phyloP scores from a whole-genome alignment of 2,329 filamentous ascomycete species.

The Lizonia empirigonia region DNA sequence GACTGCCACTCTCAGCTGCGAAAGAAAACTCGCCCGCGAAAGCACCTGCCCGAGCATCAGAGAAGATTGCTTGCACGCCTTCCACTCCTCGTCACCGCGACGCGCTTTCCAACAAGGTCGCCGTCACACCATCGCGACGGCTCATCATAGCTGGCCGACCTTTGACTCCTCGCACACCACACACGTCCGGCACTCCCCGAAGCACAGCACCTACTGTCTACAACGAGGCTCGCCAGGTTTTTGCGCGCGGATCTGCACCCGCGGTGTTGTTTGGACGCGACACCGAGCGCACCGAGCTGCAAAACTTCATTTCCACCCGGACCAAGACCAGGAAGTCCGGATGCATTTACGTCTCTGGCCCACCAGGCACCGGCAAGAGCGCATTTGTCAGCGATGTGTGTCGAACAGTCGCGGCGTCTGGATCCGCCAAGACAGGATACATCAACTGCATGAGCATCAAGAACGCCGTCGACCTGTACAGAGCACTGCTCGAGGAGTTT shows the following conservation, averaged over 20 bases:
- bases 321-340: constrained; percentile 68
- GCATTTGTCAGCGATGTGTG: constrained; percentile 86
- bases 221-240: constrained; percentile 83
- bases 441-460: constrained; percentile 99
- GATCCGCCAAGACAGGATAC: constrained; percentile 70
- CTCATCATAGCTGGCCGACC: constrained; percentile 77
- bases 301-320: constrained; percentile 70
- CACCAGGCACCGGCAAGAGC: constrained; percentile 95
- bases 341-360: constrained; percentile 93
- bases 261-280: constrained; percentile 80
- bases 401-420: constrained; percentile 59
- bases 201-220: constrained; percentile 75
- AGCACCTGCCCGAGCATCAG: constrained; percentile 57
- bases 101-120: constrained; percentile 70
- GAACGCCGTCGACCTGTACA: constrained; percentile 82
- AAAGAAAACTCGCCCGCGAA: constrained; percentile 56
- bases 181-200: constrained; percentile 73
- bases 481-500: constrained; percentile 74
- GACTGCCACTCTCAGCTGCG: constrained; percentile 52
- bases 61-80: constrained; percentile 58
- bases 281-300: constrained; percentile 67
- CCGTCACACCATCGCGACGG: constrained; percentile 81
- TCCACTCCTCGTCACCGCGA: constrained; percentile 80
- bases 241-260: constrained; percentile 77
- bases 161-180: constrained; percentile 77